Evolutionary conservation across 1,139 yeast species (phyloP).

Genomic region (Taphrina sp.): DNA sequence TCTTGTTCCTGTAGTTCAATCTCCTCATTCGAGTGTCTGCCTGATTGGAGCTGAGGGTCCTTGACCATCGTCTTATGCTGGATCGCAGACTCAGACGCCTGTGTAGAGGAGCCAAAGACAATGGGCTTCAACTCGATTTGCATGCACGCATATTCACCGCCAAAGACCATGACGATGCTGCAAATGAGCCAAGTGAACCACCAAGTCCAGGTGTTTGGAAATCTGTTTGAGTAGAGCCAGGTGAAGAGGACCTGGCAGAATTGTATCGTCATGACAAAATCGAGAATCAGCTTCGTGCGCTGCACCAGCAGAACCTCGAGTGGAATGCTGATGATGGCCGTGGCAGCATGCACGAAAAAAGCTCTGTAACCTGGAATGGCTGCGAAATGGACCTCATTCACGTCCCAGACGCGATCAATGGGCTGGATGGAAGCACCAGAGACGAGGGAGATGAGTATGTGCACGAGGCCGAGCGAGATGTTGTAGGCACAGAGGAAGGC

Average conservation of each 20-base stretch:
- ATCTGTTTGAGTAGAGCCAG: constrained; percentile 16
- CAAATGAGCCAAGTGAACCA: constrained; percentile 29
- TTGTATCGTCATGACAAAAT: constrained; percentile 33
- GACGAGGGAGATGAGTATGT: constrained; percentile 2
- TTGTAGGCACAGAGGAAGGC: constrained; percentile 14
- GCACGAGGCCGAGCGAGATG: constrained; percentile 18
- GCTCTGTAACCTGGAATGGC: constrained; percentile 26
- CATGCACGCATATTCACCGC: constrained; percentile 34
- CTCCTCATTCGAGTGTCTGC: constrained; percentile 1
- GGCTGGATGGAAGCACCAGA: constrained; percentile 13
- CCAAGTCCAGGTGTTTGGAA: constrained; percentile 30
- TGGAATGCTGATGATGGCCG: constrained; percentile 12
- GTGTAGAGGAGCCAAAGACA: constrained; percentile 14
- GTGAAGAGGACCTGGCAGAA: constrained; percentile 16
- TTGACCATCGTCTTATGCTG: neutral
- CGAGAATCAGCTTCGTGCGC: constrained; percentile 33
- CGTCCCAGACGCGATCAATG: constrained; percentile 24
- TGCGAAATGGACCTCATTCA: constrained; percentile 32
- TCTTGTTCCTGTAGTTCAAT: constrained; percentile 3
- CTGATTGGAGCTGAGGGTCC: neutral
- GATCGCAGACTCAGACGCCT: too few species aligned
- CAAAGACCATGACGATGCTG: constrained; percentile 28
- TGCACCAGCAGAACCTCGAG: constrained; percentile 16
- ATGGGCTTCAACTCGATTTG: constrained; percentile 29
- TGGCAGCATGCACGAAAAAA: constrained; percentile 9